Evolutionary conservation across 2,329 filamentous ascomycete genomes (phyloP), one percentile per base, ranked within the genome.

Genomic region (Arthrobotrys musiformis): DNA sequence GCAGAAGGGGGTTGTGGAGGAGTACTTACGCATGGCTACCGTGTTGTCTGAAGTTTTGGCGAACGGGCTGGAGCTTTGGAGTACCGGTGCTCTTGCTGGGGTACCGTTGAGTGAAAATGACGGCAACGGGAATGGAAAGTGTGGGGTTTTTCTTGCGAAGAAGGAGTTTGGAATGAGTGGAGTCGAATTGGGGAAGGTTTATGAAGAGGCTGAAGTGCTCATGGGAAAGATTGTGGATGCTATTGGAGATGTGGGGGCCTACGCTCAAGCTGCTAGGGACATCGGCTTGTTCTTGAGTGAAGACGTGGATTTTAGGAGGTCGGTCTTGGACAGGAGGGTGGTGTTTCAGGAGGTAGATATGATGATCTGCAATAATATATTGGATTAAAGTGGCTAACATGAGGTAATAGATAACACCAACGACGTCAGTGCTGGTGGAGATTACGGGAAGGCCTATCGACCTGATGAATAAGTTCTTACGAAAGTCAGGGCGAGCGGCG

Each of bases 131-230:
- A n/a, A n/a, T 8, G 15, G 15, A n/a, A 37, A 63, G 1, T 58
- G 58, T 56, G 69, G 69, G 24, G 50, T 66, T 19, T 73, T 56
- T 30, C 28, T 73, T 17, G 50, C 69, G 17, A 73, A 66, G 11
- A 73, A 50, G 17, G 60, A 64, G 24, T 73, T 64, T 50, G 30
- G 13, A 17, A 22, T 15, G 2, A n/a, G 22, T 22, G 54, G 54
- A 15, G 19, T n/a, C 11, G 69, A 58, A 13, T 11, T 54, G 35
- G 50, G 26, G 15, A 50, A 28, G 4, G 40, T 73, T 2, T 73
- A 73, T 60, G 22, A 19, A 6, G 60, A 73, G 40, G 44, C 69
- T n/a, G 60, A 73, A 22, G 50, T 56, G 13, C 35, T 73, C 28
- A 73, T 73, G 60, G 60, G 48, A 4, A 58, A 2, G 26, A 30